Conservation (phyloP, 257 asterid genomes). For the Primulina huaijiensis region DNA sequence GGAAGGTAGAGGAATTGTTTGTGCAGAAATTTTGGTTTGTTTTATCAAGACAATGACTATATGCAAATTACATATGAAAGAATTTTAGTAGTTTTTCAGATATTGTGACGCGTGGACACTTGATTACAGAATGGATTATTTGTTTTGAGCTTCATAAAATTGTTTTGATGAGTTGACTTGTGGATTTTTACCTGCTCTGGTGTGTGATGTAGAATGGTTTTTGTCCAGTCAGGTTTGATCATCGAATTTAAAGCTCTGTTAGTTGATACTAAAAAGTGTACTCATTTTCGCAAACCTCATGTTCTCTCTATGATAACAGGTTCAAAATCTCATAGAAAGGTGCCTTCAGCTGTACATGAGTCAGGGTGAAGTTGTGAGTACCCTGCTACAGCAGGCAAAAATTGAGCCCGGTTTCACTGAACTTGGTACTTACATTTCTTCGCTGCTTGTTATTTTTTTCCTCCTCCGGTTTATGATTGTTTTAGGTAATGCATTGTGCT, state of each 20-base stretch:
- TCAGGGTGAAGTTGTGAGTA: constrained; percentile 75
- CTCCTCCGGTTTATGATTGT: background rate
- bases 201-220: background rate
- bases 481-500: background rate
- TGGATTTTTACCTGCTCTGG: background rate
- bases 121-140: background rate
- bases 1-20: background rate
- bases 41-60: background rate
- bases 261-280: background rate
- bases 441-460: background rate
- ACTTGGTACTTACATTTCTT: constrained; percentile 54
- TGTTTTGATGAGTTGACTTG: background rate
- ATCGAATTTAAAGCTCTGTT: background rate
- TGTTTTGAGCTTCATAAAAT: background rate
- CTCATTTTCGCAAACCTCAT: constrained; percentile 8
- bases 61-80: background rate
- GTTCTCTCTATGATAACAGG: constrained; percentile 40
- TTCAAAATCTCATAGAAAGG: constrained; percentile 91
- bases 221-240: background rate
- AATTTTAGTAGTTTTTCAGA: background rate
- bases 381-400: constrained; percentile 75
- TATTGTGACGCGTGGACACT: background rate
- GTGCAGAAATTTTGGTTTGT: background rate
- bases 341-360: constrained; percentile 98
- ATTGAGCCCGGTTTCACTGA: constrained; percentile 95